Percentiles rank a stretch among this genome's conserved stretches.
These are phyloP conservation scores for Diplodia intermedia DNA, from an alignment of 2,329 filamentous ascomycete genomes.

Conservation along the genomic window DNA sequence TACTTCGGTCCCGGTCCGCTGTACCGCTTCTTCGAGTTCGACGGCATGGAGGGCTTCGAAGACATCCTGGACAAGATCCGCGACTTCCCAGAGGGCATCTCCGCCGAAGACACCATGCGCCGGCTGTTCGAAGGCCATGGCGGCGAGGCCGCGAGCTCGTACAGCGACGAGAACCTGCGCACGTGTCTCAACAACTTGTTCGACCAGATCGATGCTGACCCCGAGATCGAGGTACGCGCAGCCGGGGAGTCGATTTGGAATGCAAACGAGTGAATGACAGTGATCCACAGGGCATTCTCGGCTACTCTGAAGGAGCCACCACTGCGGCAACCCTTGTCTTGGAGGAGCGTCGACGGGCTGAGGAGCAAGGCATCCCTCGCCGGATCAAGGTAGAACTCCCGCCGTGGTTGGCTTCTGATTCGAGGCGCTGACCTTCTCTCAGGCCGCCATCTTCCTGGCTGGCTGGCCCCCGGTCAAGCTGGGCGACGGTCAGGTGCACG, in stretches of 20 bases:
- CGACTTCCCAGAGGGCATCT: conserved; percentile 61
- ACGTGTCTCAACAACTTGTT: conserved; percentile 46
- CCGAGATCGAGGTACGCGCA: conserved; percentile 34
- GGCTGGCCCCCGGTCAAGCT: conserved; percentile 53
- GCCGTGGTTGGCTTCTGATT: no score
- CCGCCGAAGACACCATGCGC: conserved; percentile 64
- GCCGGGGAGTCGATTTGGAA: neutral
- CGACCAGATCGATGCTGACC: conserved; percentile 55
- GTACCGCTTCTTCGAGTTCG: conserved; percentile 62
- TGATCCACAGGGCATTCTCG: conserved; percentile 60
- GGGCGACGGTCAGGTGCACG: conserved; percentile 38
- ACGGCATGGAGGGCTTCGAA: conserved; percentile 43
- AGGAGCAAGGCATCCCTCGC: conserved; percentile 45
- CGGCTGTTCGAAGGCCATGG: conserved; percentile 50
- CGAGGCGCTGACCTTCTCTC: conserved; percentile 39
- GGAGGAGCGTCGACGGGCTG: conserved; percentile 53
- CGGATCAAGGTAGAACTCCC: conserved; percentile 8
- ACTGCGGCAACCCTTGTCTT: conserved; percentile 61
- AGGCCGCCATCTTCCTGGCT: conserved; percentile 58
- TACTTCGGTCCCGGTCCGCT: conserved; percentile 65
- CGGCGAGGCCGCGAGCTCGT: conserved; percentile 39
- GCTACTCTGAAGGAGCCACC: conserved; percentile 67
- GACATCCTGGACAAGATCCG: conserved; percentile 61
- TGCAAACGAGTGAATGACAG: neutral
- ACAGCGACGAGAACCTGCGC: conserved; percentile 38